phyloP scores from a whole-genome alignment of 2,329 filamentous ascomycete species.

The Fusarium sulawesiense region DNA sequence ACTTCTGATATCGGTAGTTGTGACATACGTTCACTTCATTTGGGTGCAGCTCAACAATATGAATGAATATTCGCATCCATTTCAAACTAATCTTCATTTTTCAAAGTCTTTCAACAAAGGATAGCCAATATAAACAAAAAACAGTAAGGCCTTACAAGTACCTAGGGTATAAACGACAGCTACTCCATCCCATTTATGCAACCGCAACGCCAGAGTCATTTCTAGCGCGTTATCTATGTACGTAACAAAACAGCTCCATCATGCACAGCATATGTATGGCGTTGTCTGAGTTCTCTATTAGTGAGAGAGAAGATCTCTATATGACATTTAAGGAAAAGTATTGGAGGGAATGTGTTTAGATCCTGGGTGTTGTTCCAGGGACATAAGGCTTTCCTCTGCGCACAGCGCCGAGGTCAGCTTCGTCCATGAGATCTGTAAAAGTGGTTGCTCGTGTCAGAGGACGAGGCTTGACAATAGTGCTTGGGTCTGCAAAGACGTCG shows the following conservation, averaged over 20 bases:
- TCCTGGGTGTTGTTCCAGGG: conserved; percentile 51
- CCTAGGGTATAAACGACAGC: conserved; percentile 44
- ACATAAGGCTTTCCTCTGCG: conserved; percentile 57
- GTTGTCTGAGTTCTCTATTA: conserved; percentile 5
- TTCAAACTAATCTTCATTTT: conserved; percentile 29
- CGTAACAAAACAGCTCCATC: conserved; percentile 22
- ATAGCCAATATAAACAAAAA: conserved; percentile 5
- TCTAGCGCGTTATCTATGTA: conserved; percentile 24
- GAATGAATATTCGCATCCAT: conserved; percentile 41
- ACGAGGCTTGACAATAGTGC: conserved; percentile 51
- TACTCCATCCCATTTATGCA: conserved; percentile 26
- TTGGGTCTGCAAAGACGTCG: conserved; percentile 64
- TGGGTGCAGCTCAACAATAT: background rate
- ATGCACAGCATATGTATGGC: conserved; percentile 34
- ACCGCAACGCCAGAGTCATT: conserved; percentile 26
- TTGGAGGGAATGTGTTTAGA: conserved; percentile 34
- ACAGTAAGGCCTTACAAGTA: conserved; percentile 4
- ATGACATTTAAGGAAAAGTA: background rate
- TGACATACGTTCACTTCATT: background rate
- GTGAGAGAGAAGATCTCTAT: conserved; percentile 1
- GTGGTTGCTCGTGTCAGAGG: conserved; percentile 56
- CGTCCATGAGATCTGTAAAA: conserved; percentile 66
- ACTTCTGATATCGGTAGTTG: background rate
- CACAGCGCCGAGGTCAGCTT: conserved; percentile 57
- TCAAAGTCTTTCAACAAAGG: conserved; percentile 9